phyloP scores from a whole-genome alignment of 805 yeast species.

The Wickerhamomyces pijperi region DNA sequence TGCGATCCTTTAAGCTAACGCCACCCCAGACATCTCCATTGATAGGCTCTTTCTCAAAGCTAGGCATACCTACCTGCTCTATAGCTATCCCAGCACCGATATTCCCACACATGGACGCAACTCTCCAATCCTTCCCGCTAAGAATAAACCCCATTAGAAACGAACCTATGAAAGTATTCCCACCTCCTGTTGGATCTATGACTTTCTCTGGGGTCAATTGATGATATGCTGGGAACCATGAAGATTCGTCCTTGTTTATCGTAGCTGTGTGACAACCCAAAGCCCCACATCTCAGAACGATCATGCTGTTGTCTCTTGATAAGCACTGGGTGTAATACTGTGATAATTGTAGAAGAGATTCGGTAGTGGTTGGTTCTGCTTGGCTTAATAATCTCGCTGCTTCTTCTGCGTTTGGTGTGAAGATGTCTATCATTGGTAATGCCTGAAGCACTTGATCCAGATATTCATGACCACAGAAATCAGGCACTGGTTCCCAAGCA shows the following conservation, averaged over 20 bases:
- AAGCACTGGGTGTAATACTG: conserved; percentile 28
- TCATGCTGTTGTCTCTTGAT: conserved; percentile 28
- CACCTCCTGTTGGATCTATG: conserved; percentile 91
- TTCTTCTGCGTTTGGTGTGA: conserved; percentile 82
- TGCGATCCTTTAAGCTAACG: conserved; percentile 28
- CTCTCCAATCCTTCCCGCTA: conserved; percentile 32
- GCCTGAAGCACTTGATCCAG: conserved; percentile 25
- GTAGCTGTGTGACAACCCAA: conserved; percentile 50
- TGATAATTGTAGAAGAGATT: conserved; percentile 34
- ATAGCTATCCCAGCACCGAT: conserved; percentile 75
- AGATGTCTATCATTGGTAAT: conserved; percentile 38
- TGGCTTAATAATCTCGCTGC: conserved; percentile 53
- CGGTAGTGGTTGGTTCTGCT: conserved; percentile 27
- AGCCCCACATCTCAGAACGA: conserved; percentile 69
- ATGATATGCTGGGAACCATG: conserved; percentile 72
- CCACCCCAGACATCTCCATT: conserved; percentile 51
- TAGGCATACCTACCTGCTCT: conserved; percentile 72
- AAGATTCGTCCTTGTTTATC: too few relatives aligned
- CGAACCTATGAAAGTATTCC: conserved; percentile 83
- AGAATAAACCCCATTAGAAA: conserved; percentile 51
- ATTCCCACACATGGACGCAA: conserved; percentile 58
- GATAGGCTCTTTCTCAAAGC: conserved; percentile 13
- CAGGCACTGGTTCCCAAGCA: conserved; percentile 86
- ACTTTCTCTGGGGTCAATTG: conserved; percentile 29
- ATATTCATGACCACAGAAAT: conserved; percentile 47